A percentile compares a stretch with the other conserved stretches of the same genome.
phyloP scores from a whole-genome alignment of 352 stramenopile species.

The Phytophthora multivora region DNA sequence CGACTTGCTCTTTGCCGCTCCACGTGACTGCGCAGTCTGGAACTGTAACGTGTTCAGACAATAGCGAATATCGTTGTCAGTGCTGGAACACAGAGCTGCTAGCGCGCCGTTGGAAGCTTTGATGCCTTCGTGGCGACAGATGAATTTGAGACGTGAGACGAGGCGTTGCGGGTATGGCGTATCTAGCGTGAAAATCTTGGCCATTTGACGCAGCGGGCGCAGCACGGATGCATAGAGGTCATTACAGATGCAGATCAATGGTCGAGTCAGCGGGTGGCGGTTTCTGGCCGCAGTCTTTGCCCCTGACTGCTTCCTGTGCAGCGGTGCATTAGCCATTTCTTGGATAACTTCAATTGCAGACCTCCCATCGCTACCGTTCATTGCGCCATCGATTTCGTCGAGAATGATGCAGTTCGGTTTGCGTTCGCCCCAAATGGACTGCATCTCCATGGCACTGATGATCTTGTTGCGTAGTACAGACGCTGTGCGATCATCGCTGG shows the following conservation, averaged over 20 bases:
- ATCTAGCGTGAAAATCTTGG: slow-evolving; percentile 94
- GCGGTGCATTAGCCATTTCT: slow-evolving; percentile 90
- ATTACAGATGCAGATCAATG: slow-evolving; percentile 99
- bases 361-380: slow-evolving; percentile 84
- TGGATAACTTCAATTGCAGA: slow-evolving; percentile 92
- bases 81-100: slow-evolving; percentile 58
- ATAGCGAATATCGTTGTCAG: slow-evolving; percentile 93
- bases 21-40: slow-evolving; percentile 62
- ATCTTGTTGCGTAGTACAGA: slow-evolving; percentile 91
- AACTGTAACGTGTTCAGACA: slow-evolving; percentile 98
- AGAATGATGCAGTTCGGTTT: slow-evolving; percentile 98
- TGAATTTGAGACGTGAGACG: slow-evolving; percentile 91
- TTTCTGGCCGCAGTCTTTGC: slow-evolving; percentile 31
- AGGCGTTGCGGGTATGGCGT: slow-evolving; percentile 87
- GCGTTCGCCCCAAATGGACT: slow-evolving; percentile 85
- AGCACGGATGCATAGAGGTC: slow-evolving; percentile 96
- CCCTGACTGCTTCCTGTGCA: slow-evolving; percentile 63
- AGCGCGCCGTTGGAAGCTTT: slow-evolving; percentile 74
- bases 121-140: slow-evolving; percentile 91
- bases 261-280: slow-evolving; percentile 87
- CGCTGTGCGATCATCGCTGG: slow-evolving; percentile 96
- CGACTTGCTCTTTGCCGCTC: slow-evolving; percentile 10
- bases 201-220: slow-evolving; percentile 92
- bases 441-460: slow-evolving; percentile 92
- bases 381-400: slow-evolving; percentile 98